Conservation (phyloP, 108 stramenopile species). For the Conticribra weissflogii region DNA sequence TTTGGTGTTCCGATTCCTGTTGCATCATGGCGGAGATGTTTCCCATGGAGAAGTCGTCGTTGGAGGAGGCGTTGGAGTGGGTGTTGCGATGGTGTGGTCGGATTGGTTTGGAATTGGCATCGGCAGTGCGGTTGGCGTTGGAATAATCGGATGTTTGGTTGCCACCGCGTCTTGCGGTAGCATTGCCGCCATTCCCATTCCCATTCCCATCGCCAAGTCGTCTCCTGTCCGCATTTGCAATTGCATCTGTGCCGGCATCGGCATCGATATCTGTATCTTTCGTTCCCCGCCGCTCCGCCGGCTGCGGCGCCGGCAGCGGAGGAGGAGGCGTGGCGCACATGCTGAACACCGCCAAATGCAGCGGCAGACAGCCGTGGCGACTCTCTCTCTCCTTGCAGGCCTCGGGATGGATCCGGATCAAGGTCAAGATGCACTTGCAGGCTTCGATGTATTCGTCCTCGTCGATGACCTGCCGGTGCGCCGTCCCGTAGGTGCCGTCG, state of each 20-base stretch:
- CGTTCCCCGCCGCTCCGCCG: background rate
- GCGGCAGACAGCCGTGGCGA: constrained; percentile 87
- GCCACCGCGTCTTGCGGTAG: background rate
- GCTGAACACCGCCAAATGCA: constrained; percentile 87
- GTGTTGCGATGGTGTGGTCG: constrained; percentile 10
- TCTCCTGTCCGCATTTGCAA: too few relatives aligned
- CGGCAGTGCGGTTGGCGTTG: background rate
- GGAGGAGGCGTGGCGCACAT: constrained; percentile 68
- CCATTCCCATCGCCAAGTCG: background rate
- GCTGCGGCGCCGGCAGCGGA: constrained; percentile 1
- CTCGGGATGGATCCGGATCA: constrained; percentile 76
- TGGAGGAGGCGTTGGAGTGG: constrained; percentile 38
- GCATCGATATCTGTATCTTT: background rate
- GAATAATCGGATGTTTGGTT: background rate
- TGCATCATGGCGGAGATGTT: constrained; percentile 50
- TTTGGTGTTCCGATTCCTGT: constrained; percentile 48
- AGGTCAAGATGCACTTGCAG: constrained; percentile 71
- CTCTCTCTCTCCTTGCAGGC: constrained; percentile 79
- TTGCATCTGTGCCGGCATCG: too few relatives aligned
- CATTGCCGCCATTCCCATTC: background rate
- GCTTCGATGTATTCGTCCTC: constrained; percentile 81
- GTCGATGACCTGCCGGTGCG: constrained; percentile 27
- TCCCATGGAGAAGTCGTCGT: constrained; percentile 46
- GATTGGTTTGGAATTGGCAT: background rate
- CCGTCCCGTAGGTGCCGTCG: too few relatives aligned